Percentiles rank a stretch among this genome's conserved stretches.
These are phyloP conservation scores for Phragmites australis DNA, from an alignment of 176 grass and related monocot species.

Conservation along the genomic window DNA sequence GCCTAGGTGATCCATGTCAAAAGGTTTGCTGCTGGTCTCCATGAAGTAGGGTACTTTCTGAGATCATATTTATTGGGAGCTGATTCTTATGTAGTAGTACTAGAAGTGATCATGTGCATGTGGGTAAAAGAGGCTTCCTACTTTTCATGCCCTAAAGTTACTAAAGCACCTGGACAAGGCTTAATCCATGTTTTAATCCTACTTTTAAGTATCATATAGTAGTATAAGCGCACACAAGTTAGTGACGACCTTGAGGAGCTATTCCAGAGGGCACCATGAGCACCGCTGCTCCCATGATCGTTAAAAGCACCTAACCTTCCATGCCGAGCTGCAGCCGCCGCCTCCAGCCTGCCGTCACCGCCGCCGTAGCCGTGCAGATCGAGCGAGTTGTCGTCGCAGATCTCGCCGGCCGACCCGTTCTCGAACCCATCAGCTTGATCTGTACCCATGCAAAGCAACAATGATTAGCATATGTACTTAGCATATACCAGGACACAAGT, in stretches of 20 bases:
- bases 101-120: slow-evolving; percentile 29
- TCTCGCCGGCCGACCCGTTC: slow-evolving; percentile 61
- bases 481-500: slow-evolving; percentile 23
- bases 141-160: slow-evolving; percentile 43
- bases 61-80: slow-evolving; percentile 38
- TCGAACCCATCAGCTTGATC: slow-evolving; percentile 64
- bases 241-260: slow-evolving; percentile 59
- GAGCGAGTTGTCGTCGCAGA: slow-evolving; percentile 66
- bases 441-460: slow-evolving; percentile 19
- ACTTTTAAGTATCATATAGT: background rate
- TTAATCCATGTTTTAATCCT: slow-evolving; percentile 27
- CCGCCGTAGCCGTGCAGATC: slow-evolving; percentile 25
- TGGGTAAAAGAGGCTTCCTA: slow-evolving; percentile 40
- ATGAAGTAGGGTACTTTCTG: slow-evolving; percentile 43
- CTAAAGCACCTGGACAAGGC: slow-evolving; percentile 32
- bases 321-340: slow-evolving; percentile 24
- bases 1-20: slow-evolving; percentile 42
- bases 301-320: slow-evolving; percentile 56
- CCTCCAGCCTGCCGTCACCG: slow-evolving; percentile 19
- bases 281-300: slow-evolving; percentile 44
- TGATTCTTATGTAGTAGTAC: slow-evolving; percentile 33
- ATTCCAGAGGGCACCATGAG: slow-evolving; percentile 54
- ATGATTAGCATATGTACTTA: background rate
- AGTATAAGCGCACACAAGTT: background rate
- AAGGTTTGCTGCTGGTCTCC: slow-evolving; percentile 35